phyloP scores from a whole-genome alignment of 1,284 basidiomycete species.

The Puccinia hordei region DNA sequence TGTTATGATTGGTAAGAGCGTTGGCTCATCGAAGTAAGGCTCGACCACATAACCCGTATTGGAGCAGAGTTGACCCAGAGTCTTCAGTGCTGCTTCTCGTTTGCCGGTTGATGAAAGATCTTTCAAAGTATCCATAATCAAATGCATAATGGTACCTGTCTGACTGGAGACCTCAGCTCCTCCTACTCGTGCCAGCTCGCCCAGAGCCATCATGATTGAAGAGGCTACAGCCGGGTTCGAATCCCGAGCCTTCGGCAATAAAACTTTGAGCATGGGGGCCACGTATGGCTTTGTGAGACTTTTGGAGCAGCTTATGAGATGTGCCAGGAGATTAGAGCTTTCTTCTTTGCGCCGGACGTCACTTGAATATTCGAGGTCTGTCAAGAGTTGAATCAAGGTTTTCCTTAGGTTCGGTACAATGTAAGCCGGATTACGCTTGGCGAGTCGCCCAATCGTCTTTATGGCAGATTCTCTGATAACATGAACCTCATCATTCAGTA shows the following conservation, averaged over 20 bases:
- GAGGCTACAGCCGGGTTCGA: slow-evolving; percentile 84
- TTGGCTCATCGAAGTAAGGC: slow-evolving; percentile 87
- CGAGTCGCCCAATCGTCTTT: slow-evolving; percentile 85
- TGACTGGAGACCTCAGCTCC: slow-evolving; percentile 86
- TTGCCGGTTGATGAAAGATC: slow-evolving; percentile 78
- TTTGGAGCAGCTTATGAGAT: slow-evolving; percentile 85
- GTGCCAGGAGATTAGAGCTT: slow-evolving; percentile 80
- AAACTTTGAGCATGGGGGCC: slow-evolving; percentile 88
- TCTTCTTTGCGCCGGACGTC: slow-evolving; percentile 82
- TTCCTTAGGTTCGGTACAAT: slow-evolving; percentile 98
- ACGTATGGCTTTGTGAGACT: slow-evolving; percentile 95
- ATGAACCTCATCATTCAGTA: slow-evolving; percentile 95
- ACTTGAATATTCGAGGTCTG: slow-evolving; percentile 94
- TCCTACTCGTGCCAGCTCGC: slow-evolving; percentile 88
- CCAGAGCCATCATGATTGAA: slow-evolving; percentile 88
- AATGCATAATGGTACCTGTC: slow-evolving; percentile 82
- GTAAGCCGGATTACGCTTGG: slow-evolving; percentile 95
- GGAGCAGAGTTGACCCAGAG: slow-evolving; percentile 91
- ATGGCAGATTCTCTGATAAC: slow-evolving; percentile 90
- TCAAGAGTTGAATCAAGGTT: slow-evolving; percentile 91
- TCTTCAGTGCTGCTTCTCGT: slow-evolving; percentile 89
- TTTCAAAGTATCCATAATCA: slow-evolving; percentile 83
- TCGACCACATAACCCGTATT: slow-evolving; percentile 93
- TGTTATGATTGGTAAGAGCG: slow-evolving; percentile 81
- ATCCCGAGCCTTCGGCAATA: slow-evolving; percentile 85